Evolutionary conservation across 2,329 filamentous ascomycete species (phyloP).

Genomic region (Cladobotryum mycophilum): DNA sequence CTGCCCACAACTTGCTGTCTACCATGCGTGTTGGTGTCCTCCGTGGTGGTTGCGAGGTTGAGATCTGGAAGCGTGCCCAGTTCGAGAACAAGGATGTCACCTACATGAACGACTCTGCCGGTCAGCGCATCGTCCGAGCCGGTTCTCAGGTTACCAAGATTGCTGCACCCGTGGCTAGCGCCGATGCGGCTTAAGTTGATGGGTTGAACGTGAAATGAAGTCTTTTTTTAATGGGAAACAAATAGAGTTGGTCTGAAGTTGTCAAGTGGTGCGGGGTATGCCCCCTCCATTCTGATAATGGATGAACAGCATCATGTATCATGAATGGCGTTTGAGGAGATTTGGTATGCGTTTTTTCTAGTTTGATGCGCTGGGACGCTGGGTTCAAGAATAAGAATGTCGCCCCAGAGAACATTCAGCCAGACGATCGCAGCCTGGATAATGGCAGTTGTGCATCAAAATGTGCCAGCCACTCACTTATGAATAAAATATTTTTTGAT

Average conservation of each 20-base stretch:
- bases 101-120: slow-evolving; percentile 72
- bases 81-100: slow-evolving; percentile 78
- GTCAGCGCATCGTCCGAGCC: slow-evolving; percentile 77
- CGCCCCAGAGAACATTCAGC: too few species aligned
- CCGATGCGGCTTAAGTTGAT: slow-evolving; percentile 64
- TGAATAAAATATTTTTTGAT: too few species aligned
- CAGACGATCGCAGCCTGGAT: too few species aligned
- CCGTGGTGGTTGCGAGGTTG: slow-evolving; percentile 79
- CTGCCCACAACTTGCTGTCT: slow-evolving; percentile 79
- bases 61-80: slow-evolving; percentile 87
- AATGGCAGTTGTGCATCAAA: too few species aligned
- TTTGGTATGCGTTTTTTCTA: not conserved
- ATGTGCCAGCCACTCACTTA: too few species aligned
- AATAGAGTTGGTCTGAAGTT: not conserved
- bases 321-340: slow-evolving; percentile 11
- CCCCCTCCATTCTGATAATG: not conserved
- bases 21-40: slow-evolving; percentile 86
- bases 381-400: not conserved
- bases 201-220: not conserved
- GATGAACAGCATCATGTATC: slow-evolving; percentile 1
- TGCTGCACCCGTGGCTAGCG: slow-evolving; percentile 69
- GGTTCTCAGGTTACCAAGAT: slow-evolving; percentile 82
- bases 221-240: not conserved
- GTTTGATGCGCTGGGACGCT: not conserved
- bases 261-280: not conserved